Conservation (phyloP, 345 rosid genomes). For the Balakata baccata region DNA sequence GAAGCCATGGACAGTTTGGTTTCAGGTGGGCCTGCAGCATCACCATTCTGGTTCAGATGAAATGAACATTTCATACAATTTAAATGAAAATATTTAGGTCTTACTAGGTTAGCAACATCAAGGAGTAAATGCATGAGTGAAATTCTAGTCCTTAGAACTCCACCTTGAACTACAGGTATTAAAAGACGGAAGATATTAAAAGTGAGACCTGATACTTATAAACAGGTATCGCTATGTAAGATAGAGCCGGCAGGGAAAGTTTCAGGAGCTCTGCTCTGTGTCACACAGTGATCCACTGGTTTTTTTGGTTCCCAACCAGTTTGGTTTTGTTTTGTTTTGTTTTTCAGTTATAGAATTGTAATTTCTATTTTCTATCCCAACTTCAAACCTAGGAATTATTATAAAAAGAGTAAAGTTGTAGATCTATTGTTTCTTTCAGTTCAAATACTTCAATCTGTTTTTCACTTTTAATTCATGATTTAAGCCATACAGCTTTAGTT, state of each 20-base stretch:
- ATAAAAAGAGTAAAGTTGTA: background rate
- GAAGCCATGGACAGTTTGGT: slow-evolving; percentile 83
- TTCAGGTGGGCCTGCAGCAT: slow-evolving; percentile 70
- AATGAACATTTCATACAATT: slow-evolving; percentile 1
- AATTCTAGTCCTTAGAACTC: background rate
- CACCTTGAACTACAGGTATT: background rate
- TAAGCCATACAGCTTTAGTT: background rate
- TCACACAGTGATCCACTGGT: no score
- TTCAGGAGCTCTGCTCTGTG: no score
- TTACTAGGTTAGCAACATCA: background rate
- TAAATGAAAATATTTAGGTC: slow-evolving; percentile 4
- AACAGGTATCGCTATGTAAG: background rate
- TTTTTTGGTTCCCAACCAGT: no score
- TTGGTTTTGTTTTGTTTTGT: no score
- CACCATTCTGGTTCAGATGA: slow-evolving; percentile 19
- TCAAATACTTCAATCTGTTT: background rate
- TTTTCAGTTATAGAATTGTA: no score
- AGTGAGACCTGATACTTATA: background rate
- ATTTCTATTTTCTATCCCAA: background rate
- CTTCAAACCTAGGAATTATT: background rate
- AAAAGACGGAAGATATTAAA: background rate
- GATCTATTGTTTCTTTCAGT: background rate
- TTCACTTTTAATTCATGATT: background rate
- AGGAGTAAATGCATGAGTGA: background rate
- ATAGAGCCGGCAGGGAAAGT: background rate